Percentiles rank a stretch among this genome's conserved stretches.
Conservation (phyloP, 108 stramenopile species). For the Pseudonitzschia pungens region DNA sequence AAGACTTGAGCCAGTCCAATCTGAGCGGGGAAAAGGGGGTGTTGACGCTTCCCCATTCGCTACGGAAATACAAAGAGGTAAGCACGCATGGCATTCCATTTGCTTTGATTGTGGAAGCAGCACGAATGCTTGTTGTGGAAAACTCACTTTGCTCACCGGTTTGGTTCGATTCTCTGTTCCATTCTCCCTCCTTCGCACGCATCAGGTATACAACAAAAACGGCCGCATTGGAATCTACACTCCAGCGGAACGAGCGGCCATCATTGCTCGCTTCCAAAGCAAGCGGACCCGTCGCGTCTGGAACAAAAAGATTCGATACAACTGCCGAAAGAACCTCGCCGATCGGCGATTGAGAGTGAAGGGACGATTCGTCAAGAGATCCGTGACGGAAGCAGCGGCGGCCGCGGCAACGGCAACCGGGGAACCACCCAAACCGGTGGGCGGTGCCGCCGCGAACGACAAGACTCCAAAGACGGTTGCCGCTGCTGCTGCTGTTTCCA, state of each 20-base stretch:
- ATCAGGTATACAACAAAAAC: slow-evolving; percentile 90
- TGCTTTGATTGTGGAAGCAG: no score
- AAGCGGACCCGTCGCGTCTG: slow-evolving; percentile 91
- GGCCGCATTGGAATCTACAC: slow-evolving; percentile 98
- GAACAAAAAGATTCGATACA: slow-evolving; percentile 98
- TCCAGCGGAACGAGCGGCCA: slow-evolving; percentile 89
- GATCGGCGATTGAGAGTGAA: slow-evolving; percentile 94
- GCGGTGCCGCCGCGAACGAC: neutral
- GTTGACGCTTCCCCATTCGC: slow-evolving; percentile 74
- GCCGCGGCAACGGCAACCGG: no score
- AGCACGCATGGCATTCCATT: slow-evolving; percentile 19
- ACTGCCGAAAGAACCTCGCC: slow-evolving; percentile 95
- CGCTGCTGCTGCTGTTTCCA: neutral
- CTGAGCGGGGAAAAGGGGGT: slow-evolving; percentile 69
- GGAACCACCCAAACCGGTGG: neutral
- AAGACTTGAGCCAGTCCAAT: slow-evolving; percentile 75
- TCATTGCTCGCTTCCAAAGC: slow-evolving; percentile 85
- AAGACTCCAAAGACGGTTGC: neutral
- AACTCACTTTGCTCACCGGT: no score
- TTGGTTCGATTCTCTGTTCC: no score
- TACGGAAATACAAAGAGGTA: slow-evolving; percentile 86
- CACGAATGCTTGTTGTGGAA: no score
- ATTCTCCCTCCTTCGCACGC: no score
- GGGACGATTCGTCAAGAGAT: slow-evolving; percentile 95
- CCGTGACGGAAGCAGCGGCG: slow-evolving; percentile 16